phyloP scores from a whole-genome alignment of 73 alveolate genomes.

The Urostyla sp. region DNA sequence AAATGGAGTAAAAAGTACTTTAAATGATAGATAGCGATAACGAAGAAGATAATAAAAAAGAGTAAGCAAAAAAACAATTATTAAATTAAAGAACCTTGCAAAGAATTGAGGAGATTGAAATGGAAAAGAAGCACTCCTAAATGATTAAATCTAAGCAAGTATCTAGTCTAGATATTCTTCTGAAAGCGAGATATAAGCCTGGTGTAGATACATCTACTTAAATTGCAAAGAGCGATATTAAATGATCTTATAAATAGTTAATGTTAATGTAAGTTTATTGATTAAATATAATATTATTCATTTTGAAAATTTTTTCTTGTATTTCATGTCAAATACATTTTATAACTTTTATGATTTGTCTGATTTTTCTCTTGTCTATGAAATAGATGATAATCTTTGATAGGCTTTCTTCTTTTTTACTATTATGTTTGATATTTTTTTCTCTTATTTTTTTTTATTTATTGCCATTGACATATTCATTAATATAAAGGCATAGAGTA shows the following conservation, averaged over 20 bases:
- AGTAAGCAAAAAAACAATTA: conserved; percentile 1
- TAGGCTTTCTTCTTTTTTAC: not conserved
- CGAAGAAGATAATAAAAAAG: not conserved
- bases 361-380: too few relatives aligned
- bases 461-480: conserved; percentile 33
- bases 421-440: not conserved
- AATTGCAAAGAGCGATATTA: not conserved
- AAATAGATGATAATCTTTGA: not conserved
- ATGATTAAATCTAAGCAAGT: conserved; percentile 26
- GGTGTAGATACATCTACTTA: conserved; percentile 41
- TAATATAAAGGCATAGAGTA: conserved; percentile 2
- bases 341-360: too few relatives aligned
- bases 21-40: not conserved
- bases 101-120: not conserved
- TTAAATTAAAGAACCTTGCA: conserved; percentile 7
- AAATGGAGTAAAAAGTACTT: not conserved
- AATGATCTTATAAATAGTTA: not conserved
- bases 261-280: too few relatives aligned
- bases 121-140: not conserved
- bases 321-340: too few relatives aligned
- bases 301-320: too few relatives aligned
- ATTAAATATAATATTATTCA: too few relatives aligned
- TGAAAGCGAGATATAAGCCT: conserved; percentile 54
- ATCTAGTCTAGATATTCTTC: conserved; percentile 56
- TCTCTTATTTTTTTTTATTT: not conserved